Evolutionary conservation across 2,329 filamentous ascomycete species (phyloP), one percentile per base, ranked within the genome.

Genomic region (Trichoderma guizhouense): DNA sequence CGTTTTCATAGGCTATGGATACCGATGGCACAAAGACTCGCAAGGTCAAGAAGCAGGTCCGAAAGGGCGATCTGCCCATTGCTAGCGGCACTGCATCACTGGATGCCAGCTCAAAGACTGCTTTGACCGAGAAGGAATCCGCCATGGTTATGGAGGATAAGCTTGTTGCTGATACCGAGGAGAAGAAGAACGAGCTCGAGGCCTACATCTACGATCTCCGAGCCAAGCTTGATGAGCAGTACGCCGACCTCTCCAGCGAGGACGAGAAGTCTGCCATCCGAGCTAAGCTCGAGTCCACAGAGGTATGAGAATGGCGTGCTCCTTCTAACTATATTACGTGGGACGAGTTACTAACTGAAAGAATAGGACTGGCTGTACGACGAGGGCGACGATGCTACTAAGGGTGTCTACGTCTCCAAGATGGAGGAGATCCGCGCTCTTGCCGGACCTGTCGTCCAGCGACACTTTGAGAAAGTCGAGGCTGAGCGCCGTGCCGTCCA

Each of bases 141-240:
- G 82, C 90, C 77, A 98, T 99, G 96, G 90, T 94, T 77, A 95
- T 97, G 90, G 94, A 98, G 84, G 96, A 99, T 86, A 99, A 98
- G 89, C 91, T 98, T 72, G 95, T 99, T 71, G 93, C 93, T 77
- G 96, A 98, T 82, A 99, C 96, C 47, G 96, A 98, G 82, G 94
- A 98, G 87, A 97, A 97, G 90, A 99, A 98, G 93, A 99, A 99
- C 86, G 95, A 98, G 85, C 93, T 99, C 69, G 96, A 99, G 88
- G 91, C 93, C 28, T 97, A 92, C 85, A 98, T 98, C 84, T 99
- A 99, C 85, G 95, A 98, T 79, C 89, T 97, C 81, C 93, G 95
- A 78, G 94, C 94, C 84, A 98, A 98, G 90, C 89, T 98, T 67
- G 94, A 98, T 76, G 94, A 97, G 78, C 89, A 94, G 77, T 98